These are phyloP conservation scores for Hypoxylon perforatum DNA, from an alignment of 495 filamentous ascomycete genomes.

Conservation along the genomic window DNA sequence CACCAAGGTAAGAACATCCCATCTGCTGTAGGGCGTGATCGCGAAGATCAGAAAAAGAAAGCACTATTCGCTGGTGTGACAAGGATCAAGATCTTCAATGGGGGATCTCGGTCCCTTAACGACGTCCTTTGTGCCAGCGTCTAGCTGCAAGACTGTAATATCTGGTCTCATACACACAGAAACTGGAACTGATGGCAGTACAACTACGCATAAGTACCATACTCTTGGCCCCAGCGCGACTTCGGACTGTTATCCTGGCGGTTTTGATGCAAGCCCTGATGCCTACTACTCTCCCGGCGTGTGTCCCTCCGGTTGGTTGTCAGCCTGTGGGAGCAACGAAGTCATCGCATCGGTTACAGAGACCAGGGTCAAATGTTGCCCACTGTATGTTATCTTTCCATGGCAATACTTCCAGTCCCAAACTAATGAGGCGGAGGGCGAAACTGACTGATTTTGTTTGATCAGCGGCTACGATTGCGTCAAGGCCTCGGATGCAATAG, in stretches of 20 bases:
- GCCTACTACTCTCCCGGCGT: conserved; percentile 14
- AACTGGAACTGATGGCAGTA: conserved; percentile 12
- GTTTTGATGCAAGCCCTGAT: neutral
- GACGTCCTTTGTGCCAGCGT: too few species aligned
- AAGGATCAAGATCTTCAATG: too few species aligned
- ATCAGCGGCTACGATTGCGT: conserved; percentile 8
- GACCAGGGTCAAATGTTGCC: conserved; percentile 15
- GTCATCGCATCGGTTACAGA: neutral
- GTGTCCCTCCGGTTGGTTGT: conserved; percentile 18
- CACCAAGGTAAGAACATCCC: too few species aligned
- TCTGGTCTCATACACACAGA: conserved; percentile 10
- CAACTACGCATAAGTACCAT: conserved; percentile 9
- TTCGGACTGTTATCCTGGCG: conserved; percentile 15
- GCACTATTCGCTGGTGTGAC: too few species aligned
- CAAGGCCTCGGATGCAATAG: neutral
- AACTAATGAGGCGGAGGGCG: too few species aligned
- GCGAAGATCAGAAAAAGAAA: too few species aligned
- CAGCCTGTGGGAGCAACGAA: conserved; percentile 2
- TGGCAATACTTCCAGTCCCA: neutral
- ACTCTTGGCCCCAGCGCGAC: conserved; percentile 14
- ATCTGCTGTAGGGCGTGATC: too few species aligned
- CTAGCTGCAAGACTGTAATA: conserved; percentile 7
- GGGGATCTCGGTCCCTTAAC: too few species aligned
- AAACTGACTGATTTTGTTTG: neutral
- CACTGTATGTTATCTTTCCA: neutral